Evolutionary conservation across 768 basidiomycete species (phyloP).

Genomic region (Tylopilus balloui): DNA sequence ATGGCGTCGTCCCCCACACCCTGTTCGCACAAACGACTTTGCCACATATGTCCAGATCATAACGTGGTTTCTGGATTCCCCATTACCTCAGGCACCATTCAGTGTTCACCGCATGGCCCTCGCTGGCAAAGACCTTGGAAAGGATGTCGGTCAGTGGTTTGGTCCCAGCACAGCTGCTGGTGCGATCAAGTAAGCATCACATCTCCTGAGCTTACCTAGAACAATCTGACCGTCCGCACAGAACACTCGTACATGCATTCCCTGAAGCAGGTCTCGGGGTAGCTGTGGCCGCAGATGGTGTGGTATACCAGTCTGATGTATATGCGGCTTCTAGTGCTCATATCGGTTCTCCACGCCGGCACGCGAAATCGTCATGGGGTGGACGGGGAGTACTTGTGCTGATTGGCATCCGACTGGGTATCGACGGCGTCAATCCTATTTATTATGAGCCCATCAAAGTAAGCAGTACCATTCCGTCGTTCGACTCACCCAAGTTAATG

Average conservation of each 20-base stretch:
- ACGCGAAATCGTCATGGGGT: constrained; percentile 58
- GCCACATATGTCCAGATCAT: constrained; percentile 88
- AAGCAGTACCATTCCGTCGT: constrained; percentile 8
- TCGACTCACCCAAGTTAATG: neutral
- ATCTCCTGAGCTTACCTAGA: neutral
- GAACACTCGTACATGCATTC: constrained; percentile 73
- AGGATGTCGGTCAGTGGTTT: constrained; percentile 96
- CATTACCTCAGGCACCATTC: constrained; percentile 80
- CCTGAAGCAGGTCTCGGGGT: constrained; percentile 80
- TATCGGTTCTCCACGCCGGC: constrained; percentile 27
- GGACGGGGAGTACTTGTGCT: constrained; percentile 80
- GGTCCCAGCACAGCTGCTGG: constrained; percentile 97
- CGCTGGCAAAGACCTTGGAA: constrained; percentile 91
- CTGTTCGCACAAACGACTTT: constrained; percentile 58
- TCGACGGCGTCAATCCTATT: constrained; percentile 92
- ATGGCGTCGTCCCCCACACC: constrained; percentile 73
- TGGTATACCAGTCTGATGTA: constrained; percentile 82
- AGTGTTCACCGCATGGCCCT: constrained; percentile 95
- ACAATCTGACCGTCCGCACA: constrained; percentile 27
- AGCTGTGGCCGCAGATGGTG: constrained; percentile 75
- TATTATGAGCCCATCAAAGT: constrained; percentile 87
- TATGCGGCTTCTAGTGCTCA: constrained; percentile 60
- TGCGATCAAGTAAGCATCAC: constrained; percentile 70
- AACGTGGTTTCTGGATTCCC: constrained; percentile 94
- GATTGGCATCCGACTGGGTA: constrained; percentile 79